Percentiles rank a stretch among this genome's conserved stretches.
Conservation (phyloP, 352 stramenopile species). For the Phytopythium chamaehyphon region DNA sequence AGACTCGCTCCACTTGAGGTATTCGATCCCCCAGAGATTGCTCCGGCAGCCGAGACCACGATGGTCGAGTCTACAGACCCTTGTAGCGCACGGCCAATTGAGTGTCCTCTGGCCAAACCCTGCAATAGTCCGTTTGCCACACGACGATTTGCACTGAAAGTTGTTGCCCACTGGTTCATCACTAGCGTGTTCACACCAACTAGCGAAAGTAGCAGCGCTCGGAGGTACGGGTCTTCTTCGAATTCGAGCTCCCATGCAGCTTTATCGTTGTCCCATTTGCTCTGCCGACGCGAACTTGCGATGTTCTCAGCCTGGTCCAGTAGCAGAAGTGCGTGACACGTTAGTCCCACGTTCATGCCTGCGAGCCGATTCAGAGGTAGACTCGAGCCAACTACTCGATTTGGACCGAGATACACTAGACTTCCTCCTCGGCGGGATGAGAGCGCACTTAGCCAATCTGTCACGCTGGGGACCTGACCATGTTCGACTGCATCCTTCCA, state of each 20-base stretch:
- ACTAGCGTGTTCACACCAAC: slow-evolving; percentile 69
- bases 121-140: slow-evolving; percentile 46
- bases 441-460: slow-evolving; percentile 68
- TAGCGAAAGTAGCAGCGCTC: slow-evolving; percentile 71
- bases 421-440: slow-evolving; percentile 46
- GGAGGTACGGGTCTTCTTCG: slow-evolving; percentile 59
- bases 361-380: slow-evolving; percentile 37
- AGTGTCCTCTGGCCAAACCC: slow-evolving; percentile 42
- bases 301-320: slow-evolving; percentile 81
- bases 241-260: slow-evolving; percentile 42
- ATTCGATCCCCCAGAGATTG: background rate
- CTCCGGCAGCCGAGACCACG: background rate
- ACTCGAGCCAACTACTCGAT: slow-evolving; percentile 54
- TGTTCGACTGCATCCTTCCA: slow-evolving; percentile 70
- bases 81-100: slow-evolving; percentile 61
- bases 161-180: slow-evolving; percentile 80
- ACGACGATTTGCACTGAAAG: slow-evolving; percentile 69
- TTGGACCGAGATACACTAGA: slow-evolving; percentile 71
- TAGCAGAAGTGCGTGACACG: slow-evolving; percentile 70
- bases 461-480: slow-evolving; percentile 48
- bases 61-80: slow-evolving; percentile 38
- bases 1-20: slow-evolving; percentile 5
- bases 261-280: slow-evolving; percentile 86
- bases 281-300: slow-evolving; percentile 69
- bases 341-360: slow-evolving; percentile 58